Conservation (phyloP, 139 green algal species). For the Closterium sp. region DNA sequence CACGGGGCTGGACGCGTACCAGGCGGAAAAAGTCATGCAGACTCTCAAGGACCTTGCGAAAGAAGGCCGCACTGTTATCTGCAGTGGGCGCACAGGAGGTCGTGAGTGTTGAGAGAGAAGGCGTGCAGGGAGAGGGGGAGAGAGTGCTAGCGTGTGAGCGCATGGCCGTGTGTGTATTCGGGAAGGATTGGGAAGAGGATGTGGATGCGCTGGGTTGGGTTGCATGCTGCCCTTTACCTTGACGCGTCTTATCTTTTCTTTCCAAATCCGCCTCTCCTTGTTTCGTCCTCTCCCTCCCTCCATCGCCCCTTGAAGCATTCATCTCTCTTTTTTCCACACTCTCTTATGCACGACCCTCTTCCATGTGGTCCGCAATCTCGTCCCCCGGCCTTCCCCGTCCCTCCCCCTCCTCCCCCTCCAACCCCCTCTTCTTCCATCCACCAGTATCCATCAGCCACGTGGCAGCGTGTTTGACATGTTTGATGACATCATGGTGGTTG, state of each 20-base stretch:
- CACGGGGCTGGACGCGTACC: conserved; percentile 60
- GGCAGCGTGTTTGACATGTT: conserved; percentile 83
- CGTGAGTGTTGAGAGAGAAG: background rate
- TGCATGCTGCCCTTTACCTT: no score
- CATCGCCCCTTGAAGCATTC: no score
- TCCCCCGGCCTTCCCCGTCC: background rate
- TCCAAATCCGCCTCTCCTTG: background rate
- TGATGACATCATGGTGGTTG: conserved; percentile 86
- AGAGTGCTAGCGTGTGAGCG: background rate
- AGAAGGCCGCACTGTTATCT: conserved; percentile 46
- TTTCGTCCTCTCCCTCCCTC: no score
- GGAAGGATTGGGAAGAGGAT: background rate
- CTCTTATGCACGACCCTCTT: background rate
- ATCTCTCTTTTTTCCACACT: background rate
- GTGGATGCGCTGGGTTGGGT: background rate
- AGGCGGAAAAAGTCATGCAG: conserved; percentile 55
- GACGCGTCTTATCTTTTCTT: no score
- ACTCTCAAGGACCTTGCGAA: conserved; percentile 45
- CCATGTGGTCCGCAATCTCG: background rate
- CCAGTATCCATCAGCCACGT: conserved; percentile 58
- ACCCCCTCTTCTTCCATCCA: background rate
- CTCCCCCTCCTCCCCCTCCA: background rate
- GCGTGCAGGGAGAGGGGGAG: background rate
- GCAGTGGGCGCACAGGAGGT: background rate
- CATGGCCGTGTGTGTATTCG: no score